Base-by-base conservation (phyloP, 139 green algal species). In the Chlamydomonas sp. region DNA sequence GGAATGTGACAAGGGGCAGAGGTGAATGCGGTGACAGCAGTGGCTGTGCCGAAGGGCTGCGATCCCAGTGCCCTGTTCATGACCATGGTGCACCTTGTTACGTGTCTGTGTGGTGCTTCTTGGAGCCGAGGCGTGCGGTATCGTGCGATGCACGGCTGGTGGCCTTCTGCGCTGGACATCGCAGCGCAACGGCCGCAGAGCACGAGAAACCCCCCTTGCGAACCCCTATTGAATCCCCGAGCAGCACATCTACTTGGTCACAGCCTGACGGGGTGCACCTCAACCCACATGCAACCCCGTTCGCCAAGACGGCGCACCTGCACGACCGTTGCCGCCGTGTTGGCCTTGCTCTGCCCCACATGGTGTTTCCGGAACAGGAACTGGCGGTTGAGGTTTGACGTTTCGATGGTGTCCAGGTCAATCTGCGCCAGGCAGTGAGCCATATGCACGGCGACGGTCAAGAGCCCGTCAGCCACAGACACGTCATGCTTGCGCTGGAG, bases 321-420 rank as follows among this genome's bases (percentile, higher is more conserved):
- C 63, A 97, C 95, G 8, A 97, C 95, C 76, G 97, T 93, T 2
- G 95, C 95, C 5, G 98, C 98, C 5, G 98, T 96, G 69, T 92
- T 68, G 1, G 98, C 95, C 90, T 99, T 99, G 92, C 95, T 97
- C 64, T 97, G 85, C 0, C 97, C 97, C 60, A 99, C 98, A 83
- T 99, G 98, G 1, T 93, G 90, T 79, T 97, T 97, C 4, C 97
- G 92, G 86, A 99, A 99, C 58, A 99, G 94, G 86, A 99, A 99
- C 90, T 99, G 98, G 3, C 98, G 91, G 92, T 99, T 99, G 10
- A 99, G 93, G 90, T 99, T 99, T 90, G 93, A 98, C 10, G 96
- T 97, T 77, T 99, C 98, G 58, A 99, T 99, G 1, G 98, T 99
- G 94, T 99, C 98, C 87, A 99, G 88, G 92, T 99, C 98, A 59